Conservation (phyloP, 768 basidiomycete species). For the Panus rudis region DNA sequence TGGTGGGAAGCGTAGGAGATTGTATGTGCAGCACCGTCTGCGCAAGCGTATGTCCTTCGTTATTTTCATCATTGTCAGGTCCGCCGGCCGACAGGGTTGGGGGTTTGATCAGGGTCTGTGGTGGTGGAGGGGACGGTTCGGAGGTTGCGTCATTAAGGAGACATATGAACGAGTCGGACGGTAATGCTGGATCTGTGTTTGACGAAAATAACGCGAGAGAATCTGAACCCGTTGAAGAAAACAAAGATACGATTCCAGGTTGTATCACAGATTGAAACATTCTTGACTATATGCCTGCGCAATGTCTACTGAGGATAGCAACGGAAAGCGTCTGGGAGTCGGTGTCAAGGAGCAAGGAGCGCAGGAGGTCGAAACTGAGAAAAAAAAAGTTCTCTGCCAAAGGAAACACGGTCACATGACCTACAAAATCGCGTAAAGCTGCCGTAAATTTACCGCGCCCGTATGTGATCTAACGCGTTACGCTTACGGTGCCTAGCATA, state of each 20-base stretch:
- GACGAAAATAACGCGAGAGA: slow-evolving; percentile 51
- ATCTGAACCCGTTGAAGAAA: slow-evolving; percentile 65
- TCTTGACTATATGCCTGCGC: background rate
- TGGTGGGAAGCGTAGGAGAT: slow-evolving; percentile 62
- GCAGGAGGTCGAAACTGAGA: too few relatives aligned
- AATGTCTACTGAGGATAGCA: too few relatives aligned
- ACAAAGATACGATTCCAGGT: slow-evolving; percentile 58
- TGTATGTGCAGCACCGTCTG: slow-evolving; percentile 77
- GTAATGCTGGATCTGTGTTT: slow-evolving; percentile 40
- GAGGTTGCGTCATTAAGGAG: slow-evolving; percentile 55
- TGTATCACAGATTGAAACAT: slow-evolving; percentile 60
- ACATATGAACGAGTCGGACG: slow-evolving; percentile 58
- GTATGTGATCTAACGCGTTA: too few relatives aligned
- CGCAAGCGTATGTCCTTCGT: slow-evolving; percentile 32
- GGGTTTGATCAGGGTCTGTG: slow-evolving; percentile 38
- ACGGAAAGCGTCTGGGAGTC: too few relatives aligned
- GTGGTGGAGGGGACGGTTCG: slow-evolving; percentile 36
- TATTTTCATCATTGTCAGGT: slow-evolving; percentile 13
- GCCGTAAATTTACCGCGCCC: too few relatives aligned
- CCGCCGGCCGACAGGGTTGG: slow-evolving; percentile 21
- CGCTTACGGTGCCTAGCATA: too few relatives aligned
- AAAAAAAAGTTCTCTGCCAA: too few relatives aligned
- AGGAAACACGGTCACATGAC: too few relatives aligned
- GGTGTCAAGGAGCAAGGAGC: too few relatives aligned
- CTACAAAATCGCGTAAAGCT: too few relatives aligned